Percentiles rank a stretch among this genome's conserved stretches.
Conservation (phyloP, 192 early-diverging fungal species). For the Coemansia biformis region DNA sequence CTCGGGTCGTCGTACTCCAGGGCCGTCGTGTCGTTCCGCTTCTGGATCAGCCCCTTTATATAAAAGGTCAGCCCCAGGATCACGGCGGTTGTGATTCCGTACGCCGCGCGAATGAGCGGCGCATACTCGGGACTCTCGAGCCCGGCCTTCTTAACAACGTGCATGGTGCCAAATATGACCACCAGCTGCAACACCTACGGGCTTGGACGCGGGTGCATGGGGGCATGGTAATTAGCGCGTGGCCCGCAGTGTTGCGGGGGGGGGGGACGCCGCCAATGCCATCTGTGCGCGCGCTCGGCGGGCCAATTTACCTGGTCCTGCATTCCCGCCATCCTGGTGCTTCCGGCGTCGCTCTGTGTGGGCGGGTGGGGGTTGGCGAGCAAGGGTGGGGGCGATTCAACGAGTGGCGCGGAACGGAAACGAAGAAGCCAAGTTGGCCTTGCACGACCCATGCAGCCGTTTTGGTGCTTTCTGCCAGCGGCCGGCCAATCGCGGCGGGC, state of each 20-base stretch:
- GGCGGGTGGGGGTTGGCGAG: too few relatives aligned
- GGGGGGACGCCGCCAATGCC: too few relatives aligned
- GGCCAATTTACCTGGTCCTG: slow-evolving; percentile 39
- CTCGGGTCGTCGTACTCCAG: slow-evolving; percentile 73
- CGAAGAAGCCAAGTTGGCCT: too few relatives aligned
- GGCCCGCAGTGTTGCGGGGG: too few relatives aligned
- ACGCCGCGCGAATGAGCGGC: slow-evolving; percentile 19
- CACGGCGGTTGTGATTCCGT: slow-evolving; percentile 17
- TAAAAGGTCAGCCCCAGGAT: slow-evolving; percentile 36
- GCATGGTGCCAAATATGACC: slow-evolving; percentile 61
- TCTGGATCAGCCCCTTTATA: slow-evolving; percentile 51
- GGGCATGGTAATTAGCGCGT: background rate
- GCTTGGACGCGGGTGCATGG: background rate
- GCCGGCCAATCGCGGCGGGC: too few relatives aligned
- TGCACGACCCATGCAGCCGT: too few relatives aligned
- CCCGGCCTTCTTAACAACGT: slow-evolving; percentile 56
- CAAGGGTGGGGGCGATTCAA: background rate
- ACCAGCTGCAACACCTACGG: slow-evolving; percentile 49
- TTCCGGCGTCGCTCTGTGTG: too few relatives aligned
- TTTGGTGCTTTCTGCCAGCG: too few relatives aligned
- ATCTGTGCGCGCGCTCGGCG: too few relatives aligned
- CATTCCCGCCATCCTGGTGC: slow-evolving; percentile 35
- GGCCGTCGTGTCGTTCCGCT: slow-evolving; percentile 76
- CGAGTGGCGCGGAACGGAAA: too few relatives aligned
- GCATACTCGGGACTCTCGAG: slow-evolving; percentile 44